phyloP scores from a whole-genome alignment of 768 basidiomycete genomes.

The Coprinellus micaceus region DNA sequence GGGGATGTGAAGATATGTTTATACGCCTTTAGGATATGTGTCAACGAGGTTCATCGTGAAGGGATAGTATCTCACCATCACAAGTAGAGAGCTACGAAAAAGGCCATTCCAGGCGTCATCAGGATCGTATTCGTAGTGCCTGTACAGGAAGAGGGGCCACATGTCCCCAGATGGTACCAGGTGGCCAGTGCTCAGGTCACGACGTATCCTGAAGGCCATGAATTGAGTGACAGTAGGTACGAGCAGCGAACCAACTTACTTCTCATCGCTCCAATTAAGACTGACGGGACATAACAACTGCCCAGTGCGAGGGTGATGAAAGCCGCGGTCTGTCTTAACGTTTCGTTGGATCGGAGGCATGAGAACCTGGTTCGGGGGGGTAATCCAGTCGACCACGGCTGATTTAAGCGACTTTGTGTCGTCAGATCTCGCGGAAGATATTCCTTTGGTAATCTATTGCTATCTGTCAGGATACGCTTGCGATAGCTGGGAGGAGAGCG shows the following conservation, averaged over 20 bases:
- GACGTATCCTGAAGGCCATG: not conserved
- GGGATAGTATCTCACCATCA: slow-evolving; percentile 13
- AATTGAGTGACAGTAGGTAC: too few relatives aligned
- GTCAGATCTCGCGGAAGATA: slow-evolving; percentile 15
- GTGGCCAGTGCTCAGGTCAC: slow-evolving; percentile 13
- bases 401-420: slow-evolving; percentile 18
- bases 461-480: not conserved
- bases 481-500: not conserved
- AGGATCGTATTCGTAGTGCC: slow-evolving; percentile 15
- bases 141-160: slow-evolving; percentile 23
- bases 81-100: slow-evolving; percentile 17
- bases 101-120: slow-evolving; percentile 26
- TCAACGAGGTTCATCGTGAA: not conserved
- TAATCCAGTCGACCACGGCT: slow-evolving; percentile 23
- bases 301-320: slow-evolving; percentile 14
- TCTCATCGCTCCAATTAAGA: slow-evolving; percentile 10
- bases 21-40: too few relatives aligned
- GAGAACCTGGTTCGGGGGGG: slow-evolving; percentile 13
- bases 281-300: slow-evolving; percentile 13
- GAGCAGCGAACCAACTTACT: slow-evolving; percentile 7
- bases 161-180: slow-evolving; percentile 18
- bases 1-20: slow-evolving; percentile 28
- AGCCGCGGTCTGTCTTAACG: slow-evolving; percentile 9
- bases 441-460: slow-evolving; percentile 22
- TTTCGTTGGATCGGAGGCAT: slow-evolving; percentile 9